phyloP scores from a whole-genome alignment of 2,329 filamentous ascomycete genomes.

The Pyrenophora seminiperda region DNA sequence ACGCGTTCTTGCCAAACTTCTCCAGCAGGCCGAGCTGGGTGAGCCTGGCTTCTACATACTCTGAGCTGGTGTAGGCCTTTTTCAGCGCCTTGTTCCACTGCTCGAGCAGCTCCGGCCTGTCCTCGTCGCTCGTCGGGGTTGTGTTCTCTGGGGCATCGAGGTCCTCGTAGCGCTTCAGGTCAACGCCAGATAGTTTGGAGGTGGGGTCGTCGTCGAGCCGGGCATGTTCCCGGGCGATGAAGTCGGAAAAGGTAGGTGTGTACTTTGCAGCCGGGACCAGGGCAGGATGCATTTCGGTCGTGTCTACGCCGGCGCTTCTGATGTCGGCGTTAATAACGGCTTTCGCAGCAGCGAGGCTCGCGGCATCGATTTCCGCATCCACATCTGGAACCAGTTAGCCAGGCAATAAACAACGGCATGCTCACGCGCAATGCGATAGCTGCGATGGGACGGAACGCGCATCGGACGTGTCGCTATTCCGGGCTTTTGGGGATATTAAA shows the following conservation, averaged over 20 bases:
- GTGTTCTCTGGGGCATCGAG: conserved; percentile 63
- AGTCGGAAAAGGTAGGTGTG: conserved; percentile 64
- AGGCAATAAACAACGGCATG: background rate
- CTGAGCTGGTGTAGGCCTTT: conserved; percentile 62
- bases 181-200: conserved; percentile 65
- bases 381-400: conserved; percentile 66
- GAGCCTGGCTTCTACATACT: conserved; percentile 62
- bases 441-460: conserved; percentile 5
- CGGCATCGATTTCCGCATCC: conserved; percentile 70
- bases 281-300: conserved; percentile 61
- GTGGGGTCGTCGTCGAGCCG: conserved; percentile 63
- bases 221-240: conserved; percentile 70
- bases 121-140: conserved; percentile 44
- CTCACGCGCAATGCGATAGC: conserved; percentile 1
- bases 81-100: conserved; percentile 59
- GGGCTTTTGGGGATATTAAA: conserved; percentile 11
- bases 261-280: conserved; percentile 58
- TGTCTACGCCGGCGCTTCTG: conserved; percentile 48
- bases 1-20: conserved; percentile 83
- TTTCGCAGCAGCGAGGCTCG: conserved; percentile 68
- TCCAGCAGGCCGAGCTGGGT: conserved; percentile 76
- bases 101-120: conserved; percentile 46
- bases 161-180: conserved; percentile 82
- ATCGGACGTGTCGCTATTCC: conserved; percentile 65
- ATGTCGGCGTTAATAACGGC: conserved; percentile 70